A percentile compares a stretch with the other conserved stretches of the same genome.
phyloP scores from a whole-genome alignment of 768 basidiomycete species.

The Boletellus sp. region DNA sequence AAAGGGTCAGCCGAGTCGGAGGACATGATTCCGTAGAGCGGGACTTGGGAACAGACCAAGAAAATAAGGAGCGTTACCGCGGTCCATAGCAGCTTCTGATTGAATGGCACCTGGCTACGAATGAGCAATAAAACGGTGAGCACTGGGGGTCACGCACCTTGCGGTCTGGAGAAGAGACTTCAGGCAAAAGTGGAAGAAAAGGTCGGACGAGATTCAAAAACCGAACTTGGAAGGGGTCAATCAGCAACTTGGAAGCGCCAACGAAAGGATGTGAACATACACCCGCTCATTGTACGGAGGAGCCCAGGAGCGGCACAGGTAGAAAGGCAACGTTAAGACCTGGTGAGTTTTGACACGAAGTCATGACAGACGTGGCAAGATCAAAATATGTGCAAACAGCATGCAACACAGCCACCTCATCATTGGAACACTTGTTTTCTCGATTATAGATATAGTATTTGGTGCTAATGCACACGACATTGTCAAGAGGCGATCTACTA shows the following conservation, averaged over 20 bases:
- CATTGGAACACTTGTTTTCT: not conserved
- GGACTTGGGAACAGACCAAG: constrained; percentile 98
- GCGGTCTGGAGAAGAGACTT: constrained; percentile 96
- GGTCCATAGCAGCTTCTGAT: constrained; percentile 98
- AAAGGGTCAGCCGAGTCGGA: constrained; percentile 98
- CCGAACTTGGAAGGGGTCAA: constrained; percentile 51
- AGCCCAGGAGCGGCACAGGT: constrained; percentile 22
- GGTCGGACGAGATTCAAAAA: constrained; percentile 98
- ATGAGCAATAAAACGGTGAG: constrained; percentile 2
- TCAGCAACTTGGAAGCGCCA: constrained; percentile 1
- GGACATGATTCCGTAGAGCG: constrained; percentile 98
- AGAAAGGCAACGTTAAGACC: constrained; percentile 20
- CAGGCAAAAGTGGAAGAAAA: constrained; percentile 93
- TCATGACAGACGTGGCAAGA: constrained; percentile 28
- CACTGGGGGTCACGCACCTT: constrained; percentile 53
- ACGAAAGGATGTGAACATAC: constrained; percentile 41
- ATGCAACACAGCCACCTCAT: constrained; percentile 14
- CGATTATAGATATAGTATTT: too few relatives aligned
- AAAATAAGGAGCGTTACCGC: constrained; percentile 99
- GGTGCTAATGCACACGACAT: too few relatives aligned
- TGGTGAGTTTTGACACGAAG: constrained; percentile 18
- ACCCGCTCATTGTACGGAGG: constrained; percentile 67
- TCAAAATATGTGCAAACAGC: constrained; percentile 27
- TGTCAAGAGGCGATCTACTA: too few relatives aligned
- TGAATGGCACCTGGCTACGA: constrained; percentile 79